These are phyloP conservation scores for Davidsoniella eucalypti DNA, from an alignment of 2,329 filamentous ascomycete genomes.

Conservation along the genomic window DNA sequence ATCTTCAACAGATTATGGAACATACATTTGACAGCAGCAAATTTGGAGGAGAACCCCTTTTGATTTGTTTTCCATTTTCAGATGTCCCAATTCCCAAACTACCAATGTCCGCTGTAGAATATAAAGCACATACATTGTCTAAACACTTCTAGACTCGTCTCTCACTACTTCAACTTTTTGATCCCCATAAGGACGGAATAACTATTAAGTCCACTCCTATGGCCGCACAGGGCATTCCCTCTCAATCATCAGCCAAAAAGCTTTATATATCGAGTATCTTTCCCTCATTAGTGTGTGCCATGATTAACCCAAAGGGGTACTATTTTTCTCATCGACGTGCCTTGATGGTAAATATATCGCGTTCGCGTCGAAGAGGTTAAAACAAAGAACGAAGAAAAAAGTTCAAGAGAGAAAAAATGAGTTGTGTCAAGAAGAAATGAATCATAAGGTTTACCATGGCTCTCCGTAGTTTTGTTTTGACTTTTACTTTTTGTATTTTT, in stretches of 20 bases:
- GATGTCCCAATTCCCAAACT: background rate
- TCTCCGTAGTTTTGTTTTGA: slow-evolving; percentile 14
- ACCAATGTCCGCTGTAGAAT: background rate
- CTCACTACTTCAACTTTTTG: background rate
- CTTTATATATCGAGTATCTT: slow-evolving; percentile 61
- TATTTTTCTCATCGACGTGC: background rate
- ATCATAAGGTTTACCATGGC: slow-evolving; percentile 11
- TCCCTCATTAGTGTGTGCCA: slow-evolving; percentile 92
- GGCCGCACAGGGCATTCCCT: slow-evolving; percentile 97
- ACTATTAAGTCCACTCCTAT: slow-evolving; percentile 80
- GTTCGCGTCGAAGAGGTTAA: slow-evolving; percentile 8
- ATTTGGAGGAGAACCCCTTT: no score
- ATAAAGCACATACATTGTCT: slow-evolving; percentile 2
- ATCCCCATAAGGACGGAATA: slow-evolving; percentile 38
- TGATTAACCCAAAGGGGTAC: slow-evolving; percentile 24
- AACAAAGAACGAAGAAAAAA: slow-evolving; percentile 6
- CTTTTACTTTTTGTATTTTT: slow-evolving; percentile 14
- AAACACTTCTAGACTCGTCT: background rate
- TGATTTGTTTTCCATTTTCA: slow-evolving; percentile 2
- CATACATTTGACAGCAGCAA: no score
- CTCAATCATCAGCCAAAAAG: slow-evolving; percentile 21
- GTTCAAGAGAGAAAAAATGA: slow-evolving; percentile 4
- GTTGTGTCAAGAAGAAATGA: slow-evolving; percentile 8
- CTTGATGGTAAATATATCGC: background rate
- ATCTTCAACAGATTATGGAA: no score